These are phyloP conservation scores for Castanopsis chinensis DNA, from an alignment of 306 rosid genomes.

Conservation along the genomic window DNA sequence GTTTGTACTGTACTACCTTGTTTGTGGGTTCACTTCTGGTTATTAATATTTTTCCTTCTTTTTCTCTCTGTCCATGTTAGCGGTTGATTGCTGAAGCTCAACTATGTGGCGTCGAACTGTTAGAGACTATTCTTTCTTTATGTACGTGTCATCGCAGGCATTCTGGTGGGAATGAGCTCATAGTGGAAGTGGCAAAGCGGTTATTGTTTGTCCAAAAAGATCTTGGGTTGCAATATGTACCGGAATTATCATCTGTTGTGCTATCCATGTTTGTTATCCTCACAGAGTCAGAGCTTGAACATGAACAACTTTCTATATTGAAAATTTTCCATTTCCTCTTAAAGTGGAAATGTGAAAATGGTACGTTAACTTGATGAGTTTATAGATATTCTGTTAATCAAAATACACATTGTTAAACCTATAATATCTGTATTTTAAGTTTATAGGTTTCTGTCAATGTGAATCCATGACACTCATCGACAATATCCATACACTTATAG, in stretches of 20 bases:
- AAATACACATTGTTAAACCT: background rate
- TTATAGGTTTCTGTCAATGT: background rate
- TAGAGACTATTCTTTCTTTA: conserved; percentile 57
- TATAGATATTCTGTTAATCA: background rate
- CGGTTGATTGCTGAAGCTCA: conserved; percentile 71
- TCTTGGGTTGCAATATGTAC: conserved; percentile 64
- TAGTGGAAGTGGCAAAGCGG: conserved; percentile 62
- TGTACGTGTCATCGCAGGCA: conserved; percentile 49
- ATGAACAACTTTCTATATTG: conserved; percentile 70
- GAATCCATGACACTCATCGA: background rate
- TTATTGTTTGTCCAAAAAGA: conserved; percentile 68
- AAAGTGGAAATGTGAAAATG: conserved; percentile 70
- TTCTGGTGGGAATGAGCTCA: conserved; percentile 52
- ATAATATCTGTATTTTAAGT: background rate
- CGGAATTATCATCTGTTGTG: conserved; percentile 50
- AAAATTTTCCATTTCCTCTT: conserved; percentile 61
- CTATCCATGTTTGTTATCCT: conserved; percentile 60
- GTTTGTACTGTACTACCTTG: background rate
- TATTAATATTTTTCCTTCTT: conserved; percentile 7
- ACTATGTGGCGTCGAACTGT: conserved; percentile 58
- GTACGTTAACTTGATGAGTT: conserved; percentile 39
- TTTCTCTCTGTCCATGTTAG: conserved; percentile 25
- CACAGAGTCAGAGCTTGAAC: conserved; percentile 74
- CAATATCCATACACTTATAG: conserved; percentile 4
- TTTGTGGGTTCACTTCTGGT: conserved; percentile 11